Evolutionary conservation across 192 early-diverging fungal genomes (phyloP), one percentile per base, ranked within the genome.

Genomic region (Coemansia guatemalensis): DNA sequence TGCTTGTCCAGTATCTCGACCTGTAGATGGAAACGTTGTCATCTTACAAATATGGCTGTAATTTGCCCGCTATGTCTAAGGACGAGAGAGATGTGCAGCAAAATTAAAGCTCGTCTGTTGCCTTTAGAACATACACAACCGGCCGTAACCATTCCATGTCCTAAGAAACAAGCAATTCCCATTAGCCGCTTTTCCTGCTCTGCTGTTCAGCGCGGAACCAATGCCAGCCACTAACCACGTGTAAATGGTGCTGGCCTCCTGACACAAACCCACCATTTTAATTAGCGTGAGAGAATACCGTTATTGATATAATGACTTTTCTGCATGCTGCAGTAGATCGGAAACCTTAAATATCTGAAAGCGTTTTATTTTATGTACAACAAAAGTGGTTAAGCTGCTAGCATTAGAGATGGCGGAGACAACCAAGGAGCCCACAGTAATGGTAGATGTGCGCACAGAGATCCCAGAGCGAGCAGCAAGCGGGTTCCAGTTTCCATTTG

Each of bases 401-500:
- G 58, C 44, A 48, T 48, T 49, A 30, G 41, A 50, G 23, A 50
- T 29, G 48, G 6, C 60, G 6, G 1, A 53, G 20, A 24, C 30
- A 18, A 44, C 22, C 32, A 22, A 39, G 12, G 6, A 25, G 12
- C 47, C n/a, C 32, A 17, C 29, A 22, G 20, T 39, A n/a, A 22
- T 30, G 20, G 60, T 60, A 20, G 54, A 11, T 2, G 66, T 78
- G 9, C 69, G 65, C 53, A 39, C 41, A 29, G 17, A 35, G 32
- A 30, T 44, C 39, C 39, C 39, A 4, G 33, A 57, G 20, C 52
- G 48, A 39, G 53, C 33, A 9, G 48, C 29, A 1, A 69, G 62
- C 51, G 50, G 54, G 33, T 80, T 74, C 33, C 32, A 50, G 29
- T 92, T 91, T 57, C 93, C 93, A 48, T 84, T 72, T 57, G 85